These are phyloP conservation scores for Ogataea pignaliae DNA, from an alignment of 805 yeast species.

Conservation along the genomic window DNA sequence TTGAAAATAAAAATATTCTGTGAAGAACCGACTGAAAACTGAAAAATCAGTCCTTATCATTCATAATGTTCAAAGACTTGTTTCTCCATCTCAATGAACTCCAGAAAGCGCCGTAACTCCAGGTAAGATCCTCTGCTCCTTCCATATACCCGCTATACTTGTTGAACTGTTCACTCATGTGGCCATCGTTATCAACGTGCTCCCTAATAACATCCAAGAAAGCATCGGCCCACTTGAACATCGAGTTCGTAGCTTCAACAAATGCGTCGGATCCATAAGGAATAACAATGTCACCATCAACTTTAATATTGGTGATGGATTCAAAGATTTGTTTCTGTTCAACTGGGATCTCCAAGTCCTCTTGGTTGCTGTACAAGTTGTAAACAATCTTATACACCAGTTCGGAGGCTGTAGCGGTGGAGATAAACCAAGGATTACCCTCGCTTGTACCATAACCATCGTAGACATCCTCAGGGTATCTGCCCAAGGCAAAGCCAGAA, in stretches of 20 bases:
- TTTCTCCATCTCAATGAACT: slow-evolving; percentile 63
- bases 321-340: slow-evolving; percentile 21
- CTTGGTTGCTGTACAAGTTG: slow-evolving; percentile 34
- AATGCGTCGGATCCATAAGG: slow-evolving; percentile 41
- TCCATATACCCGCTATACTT: slow-evolving; percentile 75
- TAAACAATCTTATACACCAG: slow-evolving; percentile 51
- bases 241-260: slow-evolving; percentile 38
- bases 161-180: slow-evolving; percentile 87
- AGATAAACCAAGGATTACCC: slow-evolving; percentile 93
- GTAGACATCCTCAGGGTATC: slow-evolving; percentile 91
- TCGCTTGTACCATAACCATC: slow-evolving; percentile 67
- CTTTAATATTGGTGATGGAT: slow-evolving; percentile 22
- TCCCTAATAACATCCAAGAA: slow-evolving; percentile 54
- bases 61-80: slow-evolving; percentile 31
- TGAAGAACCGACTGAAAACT: not conserved
- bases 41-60: slow-evolving; percentile 6
- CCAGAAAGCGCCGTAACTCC: slow-evolving; percentile 85
- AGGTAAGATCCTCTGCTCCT: slow-evolving; percentile 84
- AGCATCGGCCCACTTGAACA: slow-evolving; percentile 61
- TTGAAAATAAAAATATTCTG: not conserved
- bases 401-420: slow-evolving; percentile 68
- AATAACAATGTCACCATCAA: slow-evolving; percentile 19
- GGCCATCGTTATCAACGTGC: slow-evolving; percentile 62
- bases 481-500: slow-evolving; percentile 69
- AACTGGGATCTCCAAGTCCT: slow-evolving; percentile 37